Conservation (phyloP, 805 yeast genomes). For the Tetrapisispora nanseiensis region DNA sequence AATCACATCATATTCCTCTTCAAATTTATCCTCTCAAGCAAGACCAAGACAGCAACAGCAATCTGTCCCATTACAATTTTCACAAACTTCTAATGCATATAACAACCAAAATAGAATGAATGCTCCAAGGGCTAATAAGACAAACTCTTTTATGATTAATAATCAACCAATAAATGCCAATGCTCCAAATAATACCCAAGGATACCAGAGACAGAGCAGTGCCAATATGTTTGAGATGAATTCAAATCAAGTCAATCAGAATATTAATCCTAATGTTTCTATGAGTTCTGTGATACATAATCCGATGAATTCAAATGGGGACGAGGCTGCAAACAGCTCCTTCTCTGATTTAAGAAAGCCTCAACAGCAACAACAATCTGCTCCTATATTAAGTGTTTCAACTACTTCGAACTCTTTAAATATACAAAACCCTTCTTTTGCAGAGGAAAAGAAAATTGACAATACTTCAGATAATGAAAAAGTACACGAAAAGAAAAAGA, state of each 20-base stretch:
- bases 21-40: constrained; percentile 11
- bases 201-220: constrained; percentile 20
- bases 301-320: constrained; percentile 1
- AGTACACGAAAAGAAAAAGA: constrained; percentile 5
- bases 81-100: neutral
- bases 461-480: neutral
- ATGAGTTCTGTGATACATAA: constrained; percentile 18
- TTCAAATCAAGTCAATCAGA: constrained; percentile 14
- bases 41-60: constrained; percentile 10
- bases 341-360: neutral
- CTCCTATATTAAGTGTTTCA: constrained; percentile 1
- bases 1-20: constrained; percentile 21
- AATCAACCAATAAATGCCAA: constrained; percentile 3
- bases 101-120: constrained; percentile 7
- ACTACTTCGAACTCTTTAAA: neutral
- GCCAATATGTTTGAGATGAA: constrained; percentile 15
- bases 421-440: neutral
- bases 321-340: neutral
- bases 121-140: constrained; percentile 7
- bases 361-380: neutral
- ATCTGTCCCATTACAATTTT: neutral
- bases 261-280: constrained; percentile 14
- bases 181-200: constrained; percentile 4
- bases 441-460: neutral
- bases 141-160: constrained; percentile 6